Base-by-base conservation (phyloP, 768 basidiomycete genomes). In the Russula sp. region DNA sequence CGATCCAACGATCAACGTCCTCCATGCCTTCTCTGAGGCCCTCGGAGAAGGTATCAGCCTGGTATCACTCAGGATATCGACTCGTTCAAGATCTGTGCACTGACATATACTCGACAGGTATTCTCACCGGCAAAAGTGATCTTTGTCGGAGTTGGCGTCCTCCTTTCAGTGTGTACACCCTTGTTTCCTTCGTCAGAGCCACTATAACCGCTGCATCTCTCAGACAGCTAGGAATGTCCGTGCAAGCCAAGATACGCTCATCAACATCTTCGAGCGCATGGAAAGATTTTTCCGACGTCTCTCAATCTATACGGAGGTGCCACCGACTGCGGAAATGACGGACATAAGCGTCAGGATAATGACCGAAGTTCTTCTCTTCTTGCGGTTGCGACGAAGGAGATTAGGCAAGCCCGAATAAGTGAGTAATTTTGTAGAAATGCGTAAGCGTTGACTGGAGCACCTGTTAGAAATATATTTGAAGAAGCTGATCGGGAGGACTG, bases 301-400 rank as follows among this genome's bases (percentile, higher is more conserved):
- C 25, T 25, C 39, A 10, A 18, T 32, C 14, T 54, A 54, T 3
- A 32, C 7, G n/a, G 20, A 47, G 25, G 16, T 34, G 2, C 29
- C 25, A 7, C 45, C n/a, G 16, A 54, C 52, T 1, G 3, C 22
- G 0, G 51, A 9, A 7, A 60, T 47, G 52, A 32, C 25, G 25
- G 59, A 32, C 5, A 39, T 53, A 4, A 25, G 22, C 13, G 36
- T 53, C 5, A 29, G 42, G 2, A 47, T 47, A 25, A n/a, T 60
- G 51, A 36, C 18, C 18, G 59, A 60, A n/a, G 11, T 60, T 13
- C 25, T 60, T 60, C 43, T 9, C 39, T 53, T 7, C 43, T 60
- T 13, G 59, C 22, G 9, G 20, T 54, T 32, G 52, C 41, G 7
- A 54, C 52, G 8, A 53, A 47, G 52, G 43, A 48, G n/a, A 39